A percentile compares a stretch with the other conserved stretches of the same genome.
phyloP scores from a whole-genome alignment of 2,329 filamentous ascomycete genomes.

The Botryosphaeria agaves region DNA sequence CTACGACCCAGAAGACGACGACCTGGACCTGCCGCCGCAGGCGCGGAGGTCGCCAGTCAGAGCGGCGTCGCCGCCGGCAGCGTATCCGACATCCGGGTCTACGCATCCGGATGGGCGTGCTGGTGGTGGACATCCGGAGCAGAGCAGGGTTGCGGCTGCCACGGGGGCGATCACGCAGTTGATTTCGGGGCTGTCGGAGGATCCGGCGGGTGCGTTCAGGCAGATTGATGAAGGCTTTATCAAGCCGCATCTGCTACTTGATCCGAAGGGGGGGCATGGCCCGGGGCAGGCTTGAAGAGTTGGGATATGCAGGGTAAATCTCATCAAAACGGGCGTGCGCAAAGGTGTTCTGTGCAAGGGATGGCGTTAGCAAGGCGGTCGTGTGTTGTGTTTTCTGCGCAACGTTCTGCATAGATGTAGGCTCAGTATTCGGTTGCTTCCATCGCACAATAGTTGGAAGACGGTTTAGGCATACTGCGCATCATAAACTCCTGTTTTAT shows the following conservation, averaged over 20 bases:
- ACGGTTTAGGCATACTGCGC: too few relatives aligned
- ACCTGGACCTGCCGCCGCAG: constrained; percentile 43
- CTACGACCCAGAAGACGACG: constrained; percentile 33
- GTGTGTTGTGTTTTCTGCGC: too few relatives aligned
- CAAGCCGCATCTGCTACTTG: constrained; percentile 76
- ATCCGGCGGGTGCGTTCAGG: constrained; percentile 77
- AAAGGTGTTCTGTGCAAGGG: too few relatives aligned
- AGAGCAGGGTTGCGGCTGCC: constrained; percentile 38
- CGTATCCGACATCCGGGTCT: constrained; percentile 23
- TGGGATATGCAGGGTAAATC: too few relatives aligned
- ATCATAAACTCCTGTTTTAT: too few relatives aligned
- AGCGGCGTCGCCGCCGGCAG: constrained; percentile 13
- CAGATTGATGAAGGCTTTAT: constrained; percentile 94
- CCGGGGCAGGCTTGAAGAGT: background rate
- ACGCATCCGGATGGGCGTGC: constrained; percentile 9
- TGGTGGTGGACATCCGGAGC: constrained; percentile 2
- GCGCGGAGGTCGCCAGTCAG: constrained; percentile 28
- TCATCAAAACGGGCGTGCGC: too few relatives aligned
- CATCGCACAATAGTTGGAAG: too few relatives aligned
- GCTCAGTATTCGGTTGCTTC: too few relatives aligned
- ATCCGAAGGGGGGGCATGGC: constrained; percentile 28
- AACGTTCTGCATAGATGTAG: too few relatives aligned
- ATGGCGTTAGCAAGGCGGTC: too few relatives aligned
- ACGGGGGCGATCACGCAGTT: constrained; percentile 64
- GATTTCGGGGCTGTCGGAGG: constrained; percentile 59